Evolutionary conservation across 192 early-diverging fungal species (phyloP), one percentile per base, ranked within the genome.

Genomic region (Linnemannia elongata): DNA sequence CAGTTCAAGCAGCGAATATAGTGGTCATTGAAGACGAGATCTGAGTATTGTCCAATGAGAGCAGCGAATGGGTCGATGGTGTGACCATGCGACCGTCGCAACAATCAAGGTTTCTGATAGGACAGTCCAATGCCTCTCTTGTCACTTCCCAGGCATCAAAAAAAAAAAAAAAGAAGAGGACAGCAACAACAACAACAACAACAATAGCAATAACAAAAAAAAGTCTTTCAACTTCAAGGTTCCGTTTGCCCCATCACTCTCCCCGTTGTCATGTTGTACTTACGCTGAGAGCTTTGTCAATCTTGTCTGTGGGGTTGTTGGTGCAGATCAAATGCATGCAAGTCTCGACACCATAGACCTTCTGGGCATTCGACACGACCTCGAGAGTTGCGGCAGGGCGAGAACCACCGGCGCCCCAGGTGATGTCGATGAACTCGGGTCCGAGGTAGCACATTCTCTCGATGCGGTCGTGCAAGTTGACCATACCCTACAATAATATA

Each of bases 251-350:
- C 60, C 60, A 66, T 33, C 60, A 66, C 6, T 66, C 60, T 39
- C 4, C 38, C 4, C 4, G 38, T 38, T 39, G 38, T 39, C 38
- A 5, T 71, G 10, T 39, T 20, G 33, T 42, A 86, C 85, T 78
- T 86, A 93, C 94, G 84, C 89, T 90, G 47, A 99, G 91, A 18
- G 98, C 98, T 57, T 74, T 77, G 89, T 97, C 95, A 85, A 99
- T 95, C 92, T 96, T 96, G 68, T 94, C 93, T 15, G 93, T 92
- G 73, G 96, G 96, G 94, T 97, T 99, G 91, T 98, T 99, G 72
- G 98, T 99, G 90, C 98, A 99, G 27, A 97, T 99, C 91, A 99
- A 93, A 87, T 99, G 98, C 98, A 99, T 98, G 91, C 93, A 95
- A 44, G 97, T 96, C 89, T 99, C 98, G 71, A 98, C 92, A 69